Conservation (phyloP, 2,329 filamentous ascomycete species). For the Trichoderma brevicompactum region DNA sequence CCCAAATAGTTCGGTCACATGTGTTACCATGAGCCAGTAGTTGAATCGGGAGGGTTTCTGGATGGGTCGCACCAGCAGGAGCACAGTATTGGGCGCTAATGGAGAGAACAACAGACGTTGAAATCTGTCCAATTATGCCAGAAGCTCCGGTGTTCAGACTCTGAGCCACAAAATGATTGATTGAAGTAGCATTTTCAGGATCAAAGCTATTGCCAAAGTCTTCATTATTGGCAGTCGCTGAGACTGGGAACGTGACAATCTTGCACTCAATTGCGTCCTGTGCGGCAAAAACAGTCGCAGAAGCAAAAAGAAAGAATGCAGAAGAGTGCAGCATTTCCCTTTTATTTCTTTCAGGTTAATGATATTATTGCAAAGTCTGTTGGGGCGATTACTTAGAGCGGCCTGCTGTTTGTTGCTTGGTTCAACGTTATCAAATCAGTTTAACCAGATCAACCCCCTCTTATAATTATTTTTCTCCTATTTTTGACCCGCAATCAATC, state of each 20-base stretch:
- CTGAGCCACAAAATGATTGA: background rate
- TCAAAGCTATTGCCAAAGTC: background rate
- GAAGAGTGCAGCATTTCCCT: background rate
- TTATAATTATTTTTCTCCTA: no score
- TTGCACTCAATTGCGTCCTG: constrained; percentile 5
- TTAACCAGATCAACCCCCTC: no score
- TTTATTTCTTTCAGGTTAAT: background rate
- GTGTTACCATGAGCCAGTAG: constrained; percentile 7
- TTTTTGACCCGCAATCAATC: no score
- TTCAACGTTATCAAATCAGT: no score
- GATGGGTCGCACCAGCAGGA: constrained; percentile 1
- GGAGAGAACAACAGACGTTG: background rate
- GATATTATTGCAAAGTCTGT: background rate
- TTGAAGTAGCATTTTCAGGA: background rate
- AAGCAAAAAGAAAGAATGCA: background rate
- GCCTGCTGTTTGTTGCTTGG: no score
- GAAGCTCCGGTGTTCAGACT: background rate
- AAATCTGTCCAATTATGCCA: constrained; percentile 6
- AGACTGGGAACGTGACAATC: constrained; percentile 1
- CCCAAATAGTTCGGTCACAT: background rate
- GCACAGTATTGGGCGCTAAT: constrained; percentile 18
- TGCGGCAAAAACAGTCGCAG: constrained; percentile 1
- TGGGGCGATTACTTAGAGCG: no score
- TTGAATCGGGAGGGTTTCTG: background rate
- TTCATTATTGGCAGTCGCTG: constrained; percentile 3